A percentile compares a stretch with the other conserved stretches of the same genome.
Evolutionary conservation across 495 filamentous ascomycete species (phyloP).

Genomic region (Umbilicaria muhlenbergii): DNA sequence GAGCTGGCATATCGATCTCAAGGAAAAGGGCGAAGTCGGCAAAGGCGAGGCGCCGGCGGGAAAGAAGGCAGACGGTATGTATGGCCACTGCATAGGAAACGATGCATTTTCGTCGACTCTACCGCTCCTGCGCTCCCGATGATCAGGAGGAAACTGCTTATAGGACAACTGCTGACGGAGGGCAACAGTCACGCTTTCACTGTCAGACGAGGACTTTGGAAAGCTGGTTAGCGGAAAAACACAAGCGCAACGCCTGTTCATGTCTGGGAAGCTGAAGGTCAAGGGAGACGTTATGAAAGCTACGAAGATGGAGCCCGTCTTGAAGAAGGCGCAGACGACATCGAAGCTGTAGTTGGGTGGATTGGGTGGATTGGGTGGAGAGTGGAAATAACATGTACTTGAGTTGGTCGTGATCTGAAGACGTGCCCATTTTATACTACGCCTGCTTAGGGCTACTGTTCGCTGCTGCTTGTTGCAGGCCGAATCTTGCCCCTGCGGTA

Average conservation of each 20-base stretch:
- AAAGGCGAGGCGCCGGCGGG: conserved; percentile 51
- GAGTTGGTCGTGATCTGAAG: too few species aligned
- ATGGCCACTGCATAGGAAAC: background rate
- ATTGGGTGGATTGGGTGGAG: too few species aligned
- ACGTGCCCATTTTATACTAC: too few species aligned
- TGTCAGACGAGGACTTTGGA: conserved; percentile 77
- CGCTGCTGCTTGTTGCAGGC: too few species aligned
- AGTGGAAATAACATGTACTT: too few species aligned
- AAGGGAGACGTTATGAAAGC: conserved; percentile 95
- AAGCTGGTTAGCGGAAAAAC: conserved; percentile 74
- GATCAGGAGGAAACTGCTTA: conserved; percentile 1
- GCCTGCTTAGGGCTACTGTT: too few species aligned
- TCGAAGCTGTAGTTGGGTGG: conserved; percentile 54
- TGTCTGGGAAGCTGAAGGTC: conserved; percentile 93
- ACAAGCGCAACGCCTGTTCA: conserved; percentile 90
- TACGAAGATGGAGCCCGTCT: conserved; percentile 86
- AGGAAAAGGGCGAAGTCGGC: conserved; percentile 69
- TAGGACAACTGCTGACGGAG: background rate
- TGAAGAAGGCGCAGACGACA: conserved; percentile 78
- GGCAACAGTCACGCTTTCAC: conserved; percentile 55
- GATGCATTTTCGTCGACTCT: too few species aligned
- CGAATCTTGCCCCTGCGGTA: too few species aligned
- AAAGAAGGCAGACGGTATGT: conserved; percentile 68
- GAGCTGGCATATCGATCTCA: conserved; percentile 91
- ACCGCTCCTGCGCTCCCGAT: background rate